These are phyloP conservation scores for Podospora didyma DNA, from an alignment of 495 filamentous ascomycete genomes.

Conservation along the genomic window DNA sequence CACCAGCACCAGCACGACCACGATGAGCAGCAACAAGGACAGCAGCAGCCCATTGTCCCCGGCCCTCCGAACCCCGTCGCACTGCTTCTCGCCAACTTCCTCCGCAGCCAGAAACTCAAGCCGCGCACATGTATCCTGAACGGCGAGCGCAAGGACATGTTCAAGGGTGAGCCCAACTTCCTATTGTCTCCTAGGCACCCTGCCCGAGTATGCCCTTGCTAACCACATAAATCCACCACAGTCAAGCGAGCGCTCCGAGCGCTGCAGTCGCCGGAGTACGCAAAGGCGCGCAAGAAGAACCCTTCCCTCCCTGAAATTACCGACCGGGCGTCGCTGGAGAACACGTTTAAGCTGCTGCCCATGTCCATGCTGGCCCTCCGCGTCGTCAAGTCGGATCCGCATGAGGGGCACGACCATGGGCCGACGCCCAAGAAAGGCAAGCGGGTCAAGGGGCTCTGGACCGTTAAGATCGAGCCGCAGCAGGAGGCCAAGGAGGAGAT, in stretches of 20 bases:
- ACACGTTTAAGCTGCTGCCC: conserved; percentile 91
- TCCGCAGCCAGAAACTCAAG: conserved; percentile 83
- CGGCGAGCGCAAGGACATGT: conserved; percentile 97
- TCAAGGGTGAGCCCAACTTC: conserved; percentile 67
- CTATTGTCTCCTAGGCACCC: neutral
- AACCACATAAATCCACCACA: neutral
- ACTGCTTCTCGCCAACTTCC: conserved; percentile 83
- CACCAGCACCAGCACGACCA: conserved; percentile 39
- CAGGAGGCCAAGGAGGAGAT: conserved; percentile 87
- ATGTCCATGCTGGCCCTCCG: conserved; percentile 92
- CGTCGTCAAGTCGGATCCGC: conserved; percentile 75
- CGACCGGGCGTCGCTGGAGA: conserved; percentile 80
- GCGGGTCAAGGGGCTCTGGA: conserved; percentile 93
- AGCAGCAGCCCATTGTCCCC: conserved; percentile 58
- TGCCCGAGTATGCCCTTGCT: too few relatives aligned
- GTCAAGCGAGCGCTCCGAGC: conserved; percentile 97
- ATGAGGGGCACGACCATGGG: conserved; percentile 66
- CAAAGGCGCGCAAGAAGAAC: conserved; percentile 84
- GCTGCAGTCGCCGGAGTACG: conserved; percentile 83
- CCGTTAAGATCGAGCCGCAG: conserved; percentile 92
- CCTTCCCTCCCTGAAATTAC: conserved; percentile 82
- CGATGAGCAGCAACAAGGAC: conserved; percentile 51
- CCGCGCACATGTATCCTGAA: conserved; percentile 87
- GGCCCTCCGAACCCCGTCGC: conserved; percentile 84
- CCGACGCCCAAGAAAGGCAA: conserved; percentile 63